phyloP scores from a whole-genome alignment of 2,329 filamentous ascomycete genomes.

The Drechslerella coelobrocha region DNA sequence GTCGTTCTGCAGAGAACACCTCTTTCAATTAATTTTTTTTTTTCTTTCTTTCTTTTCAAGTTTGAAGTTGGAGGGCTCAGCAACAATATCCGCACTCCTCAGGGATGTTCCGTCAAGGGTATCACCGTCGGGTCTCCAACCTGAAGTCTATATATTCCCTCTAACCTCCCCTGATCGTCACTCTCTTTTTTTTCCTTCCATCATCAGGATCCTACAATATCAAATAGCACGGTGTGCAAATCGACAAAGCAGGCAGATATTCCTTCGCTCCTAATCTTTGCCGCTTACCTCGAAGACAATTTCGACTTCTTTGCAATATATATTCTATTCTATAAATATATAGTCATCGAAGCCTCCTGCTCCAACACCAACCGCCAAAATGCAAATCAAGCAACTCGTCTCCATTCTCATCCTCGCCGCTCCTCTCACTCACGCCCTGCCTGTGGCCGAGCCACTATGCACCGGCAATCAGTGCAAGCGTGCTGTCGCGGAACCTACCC shows the following conservation, averaged over 20 bases:
- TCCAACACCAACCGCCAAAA: slow-evolving; percentile 19
- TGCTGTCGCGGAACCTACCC: too few species aligned
- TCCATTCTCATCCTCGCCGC: slow-evolving; percentile 17
- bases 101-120: background rate
- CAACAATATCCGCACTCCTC: background rate
- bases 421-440: slow-evolving; percentile 27
- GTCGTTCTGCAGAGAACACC: background rate
- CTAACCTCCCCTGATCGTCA: slow-evolving; percentile 40
- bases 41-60: background rate
- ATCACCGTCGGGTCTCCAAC: background rate
- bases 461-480: background rate
- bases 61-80: background rate
- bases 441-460: slow-evolving; percentile 20
- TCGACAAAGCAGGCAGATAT: slow-evolving; percentile 31
- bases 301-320: slow-evolving; percentile 3
- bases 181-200: slow-evolving; percentile 15
- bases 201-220: slow-evolving; percentile 40
- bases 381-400: slow-evolving; percentile 36
- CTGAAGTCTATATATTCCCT: slow-evolving; percentile 44
- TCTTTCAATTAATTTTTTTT: too few species aligned
- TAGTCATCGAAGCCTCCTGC: slow-evolving; percentile 26
- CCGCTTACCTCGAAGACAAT: slow-evolving; percentile 16
- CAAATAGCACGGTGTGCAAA: slow-evolving; percentile 21
- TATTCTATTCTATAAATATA: slow-evolving; percentile 11
- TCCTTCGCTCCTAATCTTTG: slow-evolving; percentile 10